Base-by-base conservation (phyloP, 371 early-diverging fungal genomes). In the Fennellomyces sp. region DNA sequence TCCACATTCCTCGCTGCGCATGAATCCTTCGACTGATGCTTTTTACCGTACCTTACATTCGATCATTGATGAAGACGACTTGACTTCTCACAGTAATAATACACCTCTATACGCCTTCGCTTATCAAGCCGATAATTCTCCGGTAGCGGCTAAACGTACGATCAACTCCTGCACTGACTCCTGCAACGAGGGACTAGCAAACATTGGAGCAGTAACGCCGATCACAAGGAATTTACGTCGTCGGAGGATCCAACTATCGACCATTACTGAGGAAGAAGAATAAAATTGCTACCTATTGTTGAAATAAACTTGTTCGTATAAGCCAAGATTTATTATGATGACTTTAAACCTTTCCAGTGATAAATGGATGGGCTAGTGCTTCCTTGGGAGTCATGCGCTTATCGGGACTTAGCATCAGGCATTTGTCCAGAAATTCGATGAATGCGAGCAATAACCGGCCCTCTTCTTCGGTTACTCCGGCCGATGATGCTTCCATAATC, bases 311-410 rank as follows among this genome's bases (percentile, higher is more conserved):
- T 15, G 19, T 15, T 23, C 17, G 5, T 10, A 50, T 50, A 8
- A 28, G 6, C 51, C 48, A 10, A 21, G 48, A 11, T 36, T 21
- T 53, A 17, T 36, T 17, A 23, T 30, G 19, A 53, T 51, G n/a
- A n/a, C 29, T 36, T 58, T 52, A 69, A 48, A 68, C 54, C 61
- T 82, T 82, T 30, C 77, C 76, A 36, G 81, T 84, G 41, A 96
- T 89, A 65, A 97, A 99, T 17, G 94, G 92, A 64, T 97, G 96
- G n/a, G 71, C 57, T 39, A 99, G 72, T 0, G 98, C 97, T 64
- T 97, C 92, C 15, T 81, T 78, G 2, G 98, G 96, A n/a, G 94
- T 90, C 58, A 96, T 83, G 49, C 99, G 85, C 63, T 93, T 86
- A 58, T 90, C 90, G 5, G 99, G 99, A 68, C 94, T 93, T 52